Conservation (phyloP, 106 monocot species). For the Gastrodia elata region DNA sequence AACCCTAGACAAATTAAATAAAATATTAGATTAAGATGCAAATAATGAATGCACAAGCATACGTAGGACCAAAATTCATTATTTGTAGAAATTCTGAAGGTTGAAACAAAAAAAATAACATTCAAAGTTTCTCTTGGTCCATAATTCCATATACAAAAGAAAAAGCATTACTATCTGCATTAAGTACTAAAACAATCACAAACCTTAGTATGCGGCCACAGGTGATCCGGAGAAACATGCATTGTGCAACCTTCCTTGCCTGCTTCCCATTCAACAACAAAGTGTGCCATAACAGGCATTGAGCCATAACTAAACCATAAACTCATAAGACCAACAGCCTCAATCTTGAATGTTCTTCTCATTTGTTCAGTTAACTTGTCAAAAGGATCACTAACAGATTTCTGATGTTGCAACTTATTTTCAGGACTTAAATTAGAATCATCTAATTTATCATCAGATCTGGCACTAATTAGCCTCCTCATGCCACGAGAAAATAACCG, state of each 20-base stretch:
- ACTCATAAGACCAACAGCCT: slow-evolving; percentile 95
- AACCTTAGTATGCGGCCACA: slow-evolving; percentile 99
- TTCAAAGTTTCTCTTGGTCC: neutral
- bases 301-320: slow-evolving; percentile 95
- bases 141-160: too few relatives aligned
- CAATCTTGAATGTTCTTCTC: slow-evolving; percentile 82
- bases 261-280: slow-evolving; percentile 98
- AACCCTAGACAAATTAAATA: neutral
- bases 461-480: slow-evolving; percentile 65
- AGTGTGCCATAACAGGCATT: slow-evolving; percentile 81
- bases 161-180: neutral
- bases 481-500: slow-evolving; percentile 81
- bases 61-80: neutral
- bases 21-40: neutral
- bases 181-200: slow-evolving; percentile 2
- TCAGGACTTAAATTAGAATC: slow-evolving; percentile 32
- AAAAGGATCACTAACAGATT: slow-evolving; percentile 30
- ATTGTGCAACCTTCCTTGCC: slow-evolving; percentile 90
- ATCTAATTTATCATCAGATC: slow-evolving; percentile 50
- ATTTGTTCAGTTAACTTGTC: slow-evolving; percentile 71
- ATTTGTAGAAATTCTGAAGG: neutral
- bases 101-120: neutral
- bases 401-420: slow-evolving; percentile 25
- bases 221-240: slow-evolving; percentile 98
- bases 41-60: neutral